Evolutionary conservation across 2,329 filamentous ascomycete species (phyloP), one percentile per base, ranked within the genome.

Genomic region (Fusarium aywerte): DNA sequence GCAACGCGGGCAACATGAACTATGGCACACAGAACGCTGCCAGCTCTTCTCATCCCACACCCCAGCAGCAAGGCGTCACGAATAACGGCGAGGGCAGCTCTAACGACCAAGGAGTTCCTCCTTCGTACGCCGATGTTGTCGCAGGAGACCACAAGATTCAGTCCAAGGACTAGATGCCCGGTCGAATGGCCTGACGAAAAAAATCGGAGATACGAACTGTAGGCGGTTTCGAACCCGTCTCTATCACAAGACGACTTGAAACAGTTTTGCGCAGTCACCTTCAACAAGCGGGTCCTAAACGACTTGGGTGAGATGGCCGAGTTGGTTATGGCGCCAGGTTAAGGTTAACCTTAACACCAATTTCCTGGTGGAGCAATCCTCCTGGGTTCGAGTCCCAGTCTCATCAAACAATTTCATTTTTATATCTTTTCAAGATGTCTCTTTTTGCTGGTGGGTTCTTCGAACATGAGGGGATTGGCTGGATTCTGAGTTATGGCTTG

Each of bases 61-160:
- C 69, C 18, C 74, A 76, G 58, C 75, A 76, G 67, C 75, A 77
- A 54, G 72, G 71, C 5, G 68, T 79, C 64, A 72, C 72, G 18
- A 72, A 76, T 50, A 75, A 77, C 21, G 82, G 80, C 65, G 80
- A 82, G 73, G 78, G 83, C 8, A 72, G 76, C 43, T 75, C 76
- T 11, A 70, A 74, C 68, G 78, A 79, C 65, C 75, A 82, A 47
- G 81, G 80, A 13, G 83, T 87, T 35, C 94, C 95, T 39, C 95
- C 96, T 5, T 92, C 90, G 15, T 98, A 98, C 78, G 91, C 92
- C 16, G 92, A 97, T 80, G 95, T 93, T 45, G 90, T 97, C 60
- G 90, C 90, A 73, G 93, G 92, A 2, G 95, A 98, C 76, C 82
- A 97, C 80, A 98, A 98, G 86, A 84, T 97, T 49, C 96, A 98